phyloP scores from a whole-genome alignment of 305 asterid species.

The Solanum chacoense region DNA sequence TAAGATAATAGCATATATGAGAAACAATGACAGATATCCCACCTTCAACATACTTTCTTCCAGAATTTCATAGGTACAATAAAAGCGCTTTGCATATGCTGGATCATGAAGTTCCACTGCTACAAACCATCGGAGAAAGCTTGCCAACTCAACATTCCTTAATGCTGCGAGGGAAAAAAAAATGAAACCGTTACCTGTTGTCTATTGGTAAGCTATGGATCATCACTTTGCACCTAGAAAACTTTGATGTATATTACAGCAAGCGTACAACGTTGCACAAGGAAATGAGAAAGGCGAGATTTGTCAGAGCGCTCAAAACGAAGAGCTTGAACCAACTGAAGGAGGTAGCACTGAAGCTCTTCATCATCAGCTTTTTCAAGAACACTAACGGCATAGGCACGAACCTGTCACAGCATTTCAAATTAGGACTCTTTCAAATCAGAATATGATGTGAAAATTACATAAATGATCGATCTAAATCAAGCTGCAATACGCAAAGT shows the following conservation, averaged over 20 bases:
- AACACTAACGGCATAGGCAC: constrained; percentile 97
- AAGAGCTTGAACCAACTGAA: constrained; percentile 98
- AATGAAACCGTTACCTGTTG: background rate
- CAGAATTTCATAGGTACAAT: constrained; percentile 71
- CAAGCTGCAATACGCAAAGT: background rate
- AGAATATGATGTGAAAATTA: background rate
- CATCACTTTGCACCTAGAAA: background rate
- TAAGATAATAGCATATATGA: background rate
- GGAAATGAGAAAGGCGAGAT: constrained; percentile 91
- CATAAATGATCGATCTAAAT: background rate
- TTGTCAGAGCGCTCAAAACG: constrained; percentile 94
- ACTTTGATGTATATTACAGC: constrained; percentile 11
- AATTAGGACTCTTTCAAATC: constrained; percentile 1
- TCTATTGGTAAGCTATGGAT: background rate
- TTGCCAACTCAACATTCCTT: constrained; percentile 85
- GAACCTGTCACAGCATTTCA: constrained; percentile 46
- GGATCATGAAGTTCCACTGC: constrained; percentile 99
- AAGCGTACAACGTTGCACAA: constrained; percentile 90
- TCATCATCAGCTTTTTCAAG: constrained; percentile 99
- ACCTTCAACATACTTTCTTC: constrained; percentile 96
- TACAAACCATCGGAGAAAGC: constrained; percentile 98
- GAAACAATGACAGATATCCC: constrained; percentile 11
- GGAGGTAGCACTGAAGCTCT: constrained; percentile 97
- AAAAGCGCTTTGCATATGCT: constrained; percentile 85
- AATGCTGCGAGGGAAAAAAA: constrained; percentile 49